Percentiles rank a stretch among this genome's conserved stretches.
These are phyloP conservation scores for Malassezia japonica DNA, from an alignment of 1,284 basidiomycete species.

Conservation along the genomic window DNA sequence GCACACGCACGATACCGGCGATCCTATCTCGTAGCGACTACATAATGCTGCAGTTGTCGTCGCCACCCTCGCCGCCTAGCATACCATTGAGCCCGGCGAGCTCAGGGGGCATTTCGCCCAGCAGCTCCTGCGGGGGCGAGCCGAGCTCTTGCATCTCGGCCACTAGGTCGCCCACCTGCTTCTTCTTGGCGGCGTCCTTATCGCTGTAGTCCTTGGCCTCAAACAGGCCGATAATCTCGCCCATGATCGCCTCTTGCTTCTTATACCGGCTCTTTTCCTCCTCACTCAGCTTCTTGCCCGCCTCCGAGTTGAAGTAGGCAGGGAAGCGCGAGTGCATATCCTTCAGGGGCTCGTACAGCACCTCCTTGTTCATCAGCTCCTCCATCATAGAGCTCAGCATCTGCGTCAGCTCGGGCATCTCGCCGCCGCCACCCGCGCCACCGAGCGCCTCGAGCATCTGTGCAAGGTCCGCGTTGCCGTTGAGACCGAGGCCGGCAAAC, in stretches of 20 bases:
- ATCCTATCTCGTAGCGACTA: slow-evolving; percentile 12
- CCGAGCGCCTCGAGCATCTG: slow-evolving; percentile 49
- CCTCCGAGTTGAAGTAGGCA: slow-evolving; percentile 58
- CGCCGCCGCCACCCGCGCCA: slow-evolving; percentile 35
- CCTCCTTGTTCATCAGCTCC: slow-evolving; percentile 84
- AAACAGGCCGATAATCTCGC: slow-evolving; percentile 64
- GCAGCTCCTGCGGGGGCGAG: slow-evolving; percentile 76
- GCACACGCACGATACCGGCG: neutral
- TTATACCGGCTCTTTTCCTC: slow-evolving; percentile 64
- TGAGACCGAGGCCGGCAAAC: slow-evolving; percentile 48
- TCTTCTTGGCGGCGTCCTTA: slow-evolving; percentile 55
- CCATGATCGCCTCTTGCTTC: slow-evolving; percentile 60
- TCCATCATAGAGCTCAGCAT: slow-evolving; percentile 85
- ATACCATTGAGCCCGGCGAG: slow-evolving; percentile 30
- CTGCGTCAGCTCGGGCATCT: slow-evolving; percentile 54
- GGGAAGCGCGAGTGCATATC: slow-evolving; percentile 61
- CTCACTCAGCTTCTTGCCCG: slow-evolving; percentile 50
- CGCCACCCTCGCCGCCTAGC: slow-evolving; percentile 18
- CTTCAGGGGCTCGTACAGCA: slow-evolving; percentile 81
- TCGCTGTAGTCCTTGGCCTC: slow-evolving; percentile 57
- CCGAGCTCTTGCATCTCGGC: slow-evolving; percentile 75
- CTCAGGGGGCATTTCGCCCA: slow-evolving; percentile 77
- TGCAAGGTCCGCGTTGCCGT: slow-evolving; percentile 46
- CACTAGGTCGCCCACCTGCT: slow-evolving; percentile 62
- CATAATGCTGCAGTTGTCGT: slow-evolving; percentile 40